Evolutionary conservation across 208 protist genomes (phyloP), one percentile per base, ranked within the genome.

Genomic region (Leishmania gerbilli): DNA sequence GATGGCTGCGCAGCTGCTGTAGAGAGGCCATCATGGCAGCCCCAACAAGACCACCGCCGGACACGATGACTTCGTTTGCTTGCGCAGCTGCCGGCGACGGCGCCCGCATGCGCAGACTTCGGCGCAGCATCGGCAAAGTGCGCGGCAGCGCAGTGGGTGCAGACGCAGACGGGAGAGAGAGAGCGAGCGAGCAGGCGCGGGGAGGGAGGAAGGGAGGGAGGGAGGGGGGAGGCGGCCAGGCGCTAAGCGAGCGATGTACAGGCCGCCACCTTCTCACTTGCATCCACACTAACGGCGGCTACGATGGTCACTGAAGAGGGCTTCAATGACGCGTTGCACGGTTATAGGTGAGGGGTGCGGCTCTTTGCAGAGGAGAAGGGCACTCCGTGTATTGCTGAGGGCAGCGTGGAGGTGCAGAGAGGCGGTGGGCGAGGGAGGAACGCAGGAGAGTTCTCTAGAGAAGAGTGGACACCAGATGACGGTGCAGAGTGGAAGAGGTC

Each of bases 11-110:
- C 49, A 97, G 86, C 76, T 90, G 83, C 79, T 95, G 94, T 19
- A 97, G 85, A 11, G 92, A 67, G 27, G 92, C 90, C 88, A 95
- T 90, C 80, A 86, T 92, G 0, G 94, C 89, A 0, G 88, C 87
- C 1, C 94, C 94, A 2, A 97, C 91, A 56, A 97, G 81, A 9
- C 94, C 94, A 19, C 92, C 92, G n/a, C 94, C 94, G 8, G 91
- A 95, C 34, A 97, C 83, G 71, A 95, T 85, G 1, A 95, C 90
- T 65, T 95, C 90, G 75, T 88, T 87, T 62, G 74, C 67, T 0
- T 74, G 68, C 58, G 19, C 34, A 45, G 78, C 42, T 21, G 80
- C 51, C 7, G 65, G 31, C 24, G 71, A 34, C 15, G 72, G 53
- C 49, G 53, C 58, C 17, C 3, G 65, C 27, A 19, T 40, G 55